Evolutionary conservation across 2,329 filamentous ascomycete genomes (phyloP).

Genomic region (Beauveria scarabaeidicola): DNA sequence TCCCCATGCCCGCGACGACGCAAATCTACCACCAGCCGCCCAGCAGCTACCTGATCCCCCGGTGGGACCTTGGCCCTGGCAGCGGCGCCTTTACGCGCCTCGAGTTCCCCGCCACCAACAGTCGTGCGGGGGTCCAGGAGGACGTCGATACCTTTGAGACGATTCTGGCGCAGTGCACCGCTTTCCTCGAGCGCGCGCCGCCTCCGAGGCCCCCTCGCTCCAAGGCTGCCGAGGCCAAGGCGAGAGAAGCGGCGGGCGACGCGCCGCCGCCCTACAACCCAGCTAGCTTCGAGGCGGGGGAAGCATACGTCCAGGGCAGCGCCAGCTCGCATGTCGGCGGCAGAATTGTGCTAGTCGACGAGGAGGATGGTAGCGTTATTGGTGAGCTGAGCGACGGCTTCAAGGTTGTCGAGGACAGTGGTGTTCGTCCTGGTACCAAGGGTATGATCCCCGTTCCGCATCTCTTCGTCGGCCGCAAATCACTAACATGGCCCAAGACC

Average conservation of each 20-base stretch:
- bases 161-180: conserved; percentile 94
- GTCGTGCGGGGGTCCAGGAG: conserved; percentile 69
- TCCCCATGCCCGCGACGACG: conserved; percentile 87
- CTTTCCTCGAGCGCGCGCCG: conserved; percentile 78
- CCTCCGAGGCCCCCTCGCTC: conserved; percentile 39
- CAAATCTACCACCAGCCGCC: conserved; percentile 97
- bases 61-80: conserved; percentile 86
- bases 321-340: conserved; percentile 48
- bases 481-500: conserved; percentile 38
- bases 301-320: conserved; percentile 63
- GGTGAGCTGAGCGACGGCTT: conserved; percentile 82
- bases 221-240: conserved; percentile 29
- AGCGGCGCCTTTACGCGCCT: conserved; percentile 88
- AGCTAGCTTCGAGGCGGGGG: conserved; percentile 66
- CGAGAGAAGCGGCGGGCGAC: conserved; percentile 33
- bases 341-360: conserved; percentile 86
- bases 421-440: conserved; percentile 80
- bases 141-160: conserved; percentile 96
- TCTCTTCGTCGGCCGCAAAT: not conserved
- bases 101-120: conserved; percentile 72
- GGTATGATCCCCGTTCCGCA: conserved; percentile 40
- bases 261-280: conserved; percentile 67
- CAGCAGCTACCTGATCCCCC: conserved; percentile 84
- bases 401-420: conserved; percentile 67
- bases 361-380: conserved; percentile 92